Conservation (phyloP, 1,284 basidiomycete genomes). For the Grifola frondosa region DNA sequence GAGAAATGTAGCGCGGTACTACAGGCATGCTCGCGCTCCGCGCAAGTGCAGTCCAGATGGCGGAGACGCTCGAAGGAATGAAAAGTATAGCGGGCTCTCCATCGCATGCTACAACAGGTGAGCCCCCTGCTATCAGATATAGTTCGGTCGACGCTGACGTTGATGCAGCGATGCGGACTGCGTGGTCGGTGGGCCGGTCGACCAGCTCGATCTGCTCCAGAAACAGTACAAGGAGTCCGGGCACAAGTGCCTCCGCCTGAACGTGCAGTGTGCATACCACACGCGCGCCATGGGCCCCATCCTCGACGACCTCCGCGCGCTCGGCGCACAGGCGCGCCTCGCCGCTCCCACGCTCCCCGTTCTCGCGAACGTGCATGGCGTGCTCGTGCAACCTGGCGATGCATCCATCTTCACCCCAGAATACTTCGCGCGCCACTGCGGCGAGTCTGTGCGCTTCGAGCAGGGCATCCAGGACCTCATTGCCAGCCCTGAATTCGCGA, state of each 20-base stretch:
- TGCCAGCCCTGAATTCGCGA: conserved; percentile 25
- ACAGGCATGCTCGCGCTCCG: conserved; percentile 65
- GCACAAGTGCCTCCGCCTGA: conserved; percentile 44
- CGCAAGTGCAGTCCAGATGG: conserved; percentile 35
- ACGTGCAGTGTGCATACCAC: conserved; percentile 65
- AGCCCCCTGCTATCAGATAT: not conserved
- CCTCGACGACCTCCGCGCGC: conserved; percentile 42
- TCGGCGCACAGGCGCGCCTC: conserved; percentile 40
- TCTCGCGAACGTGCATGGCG: conserved; percentile 57
- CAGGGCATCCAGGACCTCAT: conserved; percentile 45
- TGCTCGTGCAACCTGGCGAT: conserved; percentile 53
- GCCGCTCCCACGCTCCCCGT: conserved; percentile 53
- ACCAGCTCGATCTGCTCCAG: conserved; percentile 44
- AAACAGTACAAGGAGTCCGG: conserved; percentile 37
- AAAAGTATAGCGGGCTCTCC: conserved; percentile 37
- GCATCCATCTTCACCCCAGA: conserved; percentile 43
- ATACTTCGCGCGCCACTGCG: conserved; percentile 62
- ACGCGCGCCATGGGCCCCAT: conserved; percentile 60
- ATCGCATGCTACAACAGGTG: conserved; percentile 61
- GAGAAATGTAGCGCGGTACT: conserved; percentile 40
- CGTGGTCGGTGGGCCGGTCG: conserved; percentile 54
- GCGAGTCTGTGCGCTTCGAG: conserved; percentile 58
- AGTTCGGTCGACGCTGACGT: not conserved
- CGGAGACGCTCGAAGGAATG: conserved; percentile 36
- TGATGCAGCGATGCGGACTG: conserved; percentile 45